These are phyloP conservation scores for Monilinia fructigena DNA, from an alignment of 2,329 filamentous ascomycete genomes.

Conservation along the genomic window DNA sequence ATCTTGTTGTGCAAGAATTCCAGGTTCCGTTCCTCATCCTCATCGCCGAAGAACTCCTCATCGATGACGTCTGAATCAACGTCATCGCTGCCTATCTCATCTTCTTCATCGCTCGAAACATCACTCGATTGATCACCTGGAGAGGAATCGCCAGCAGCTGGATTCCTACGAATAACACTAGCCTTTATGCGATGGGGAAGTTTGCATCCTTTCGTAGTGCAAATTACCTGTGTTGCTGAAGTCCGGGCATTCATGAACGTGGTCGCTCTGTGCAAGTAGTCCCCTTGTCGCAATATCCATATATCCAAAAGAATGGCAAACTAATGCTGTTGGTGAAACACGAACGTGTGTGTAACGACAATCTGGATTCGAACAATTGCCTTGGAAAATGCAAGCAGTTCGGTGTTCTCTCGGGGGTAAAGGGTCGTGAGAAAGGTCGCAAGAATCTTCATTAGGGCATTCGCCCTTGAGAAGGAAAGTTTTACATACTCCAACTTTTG, in stretches of 20 bases:
- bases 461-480: constrained; percentile 76
- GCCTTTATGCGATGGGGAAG: constrained; percentile 86
- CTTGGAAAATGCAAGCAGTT: constrained; percentile 84
- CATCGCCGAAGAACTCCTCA: constrained; percentile 61
- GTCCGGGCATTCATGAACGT: constrained; percentile 91
- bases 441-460: constrained; percentile 74
- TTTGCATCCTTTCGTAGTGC: constrained; percentile 77
- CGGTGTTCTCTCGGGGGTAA: constrained; percentile 79
- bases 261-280: constrained; percentile 75
- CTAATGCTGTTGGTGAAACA: constrained; percentile 71
- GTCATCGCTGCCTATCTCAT: constrained; percentile 70
- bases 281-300: constrained; percentile 88
- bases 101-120: constrained; percentile 74
- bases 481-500: constrained; percentile 88
- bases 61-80: constrained; percentile 71
- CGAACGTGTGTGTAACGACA: constrained; percentile 86
- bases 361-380: constrained; percentile 81
- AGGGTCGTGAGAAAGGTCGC: constrained; percentile 89
- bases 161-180: constrained; percentile 69
- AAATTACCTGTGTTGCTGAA: constrained; percentile 87
- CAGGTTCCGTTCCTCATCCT: constrained; percentile 52
- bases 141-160: constrained; percentile 44
- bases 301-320: constrained; percentile 79
- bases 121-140: constrained; percentile 58
- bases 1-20: constrained; percentile 58